These are phyloP conservation scores for Hypoxylon sp. DNA, from an alignment of 2,329 filamentous ascomycete genomes.

Conservation along the genomic window DNA sequence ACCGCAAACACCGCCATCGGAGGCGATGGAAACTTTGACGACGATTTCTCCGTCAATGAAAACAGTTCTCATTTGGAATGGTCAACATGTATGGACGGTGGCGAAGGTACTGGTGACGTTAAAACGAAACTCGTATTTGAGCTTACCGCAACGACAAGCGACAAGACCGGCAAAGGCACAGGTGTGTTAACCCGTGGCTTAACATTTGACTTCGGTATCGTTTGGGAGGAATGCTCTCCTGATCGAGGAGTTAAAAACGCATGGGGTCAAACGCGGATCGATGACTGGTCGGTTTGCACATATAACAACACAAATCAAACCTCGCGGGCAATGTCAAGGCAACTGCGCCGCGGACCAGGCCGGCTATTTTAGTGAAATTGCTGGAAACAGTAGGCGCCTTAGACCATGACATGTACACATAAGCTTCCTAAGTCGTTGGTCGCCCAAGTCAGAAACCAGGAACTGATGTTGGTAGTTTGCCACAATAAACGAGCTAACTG, in stretches of 20 bases:
- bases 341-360: slow-evolving; percentile 27
- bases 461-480: not conserved
- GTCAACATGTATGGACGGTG: slow-evolving; percentile 45
- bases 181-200: slow-evolving; percentile 33
- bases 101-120: slow-evolving; percentile 38
- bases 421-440: not conserved
- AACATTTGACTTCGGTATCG: slow-evolving; percentile 38
- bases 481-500: not conserved
- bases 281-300: slow-evolving; percentile 40
- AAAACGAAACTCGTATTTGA: slow-evolving; percentile 40
- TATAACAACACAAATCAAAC: slow-evolving; percentile 35
- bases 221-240: slow-evolving; percentile 41
- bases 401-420: not conserved
- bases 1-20: slow-evolving; percentile 30
- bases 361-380: not conserved
- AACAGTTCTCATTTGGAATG: slow-evolving; percentile 31
- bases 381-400: not conserved
- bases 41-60: slow-evolving; percentile 27
- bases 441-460: not conserved
- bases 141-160: slow-evolving; percentile 36
- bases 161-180: slow-evolving; percentile 34
- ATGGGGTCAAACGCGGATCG: slow-evolving; percentile 40
- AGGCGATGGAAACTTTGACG: slow-evolving; percentile 35
- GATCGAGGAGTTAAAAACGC: slow-evolving; percentile 33
- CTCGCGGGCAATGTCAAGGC: slow-evolving; percentile 12